Percentiles rank a stretch among this genome's conserved stretches.
phyloP scores from a whole-genome alignment of 495 filamentous ascomycete species.

The Aspergillus cavernicola region DNA sequence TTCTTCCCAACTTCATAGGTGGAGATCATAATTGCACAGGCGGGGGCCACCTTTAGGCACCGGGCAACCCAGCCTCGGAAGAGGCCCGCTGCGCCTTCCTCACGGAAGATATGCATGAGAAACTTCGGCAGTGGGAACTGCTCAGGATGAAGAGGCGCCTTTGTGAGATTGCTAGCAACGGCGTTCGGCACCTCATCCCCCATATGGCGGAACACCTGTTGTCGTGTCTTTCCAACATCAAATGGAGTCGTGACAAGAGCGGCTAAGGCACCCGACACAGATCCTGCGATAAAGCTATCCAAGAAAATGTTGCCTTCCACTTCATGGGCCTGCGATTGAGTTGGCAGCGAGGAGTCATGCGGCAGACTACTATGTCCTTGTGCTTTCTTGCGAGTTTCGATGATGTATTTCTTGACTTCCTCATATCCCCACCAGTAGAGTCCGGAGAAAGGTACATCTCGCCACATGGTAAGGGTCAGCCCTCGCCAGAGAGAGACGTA shows the following conservation, averaged over 20 bases:
- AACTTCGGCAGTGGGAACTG: slow-evolving; percentile 72
- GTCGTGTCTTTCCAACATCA: slow-evolving; percentile 94
- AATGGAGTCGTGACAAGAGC: slow-evolving; percentile 93
- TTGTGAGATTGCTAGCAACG: slow-evolving; percentile 7
- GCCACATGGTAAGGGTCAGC: slow-evolving; percentile 86
- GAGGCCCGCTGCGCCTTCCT: slow-evolving; percentile 75
- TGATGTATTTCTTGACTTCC: slow-evolving; percentile 62
- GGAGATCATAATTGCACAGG: slow-evolving; percentile 99
- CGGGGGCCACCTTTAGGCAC: slow-evolving; percentile 90
- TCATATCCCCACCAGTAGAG: slow-evolving; percentile 99
- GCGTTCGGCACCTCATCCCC: slow-evolving; percentile 35
- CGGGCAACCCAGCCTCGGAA: slow-evolving; percentile 89
- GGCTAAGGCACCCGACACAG: slow-evolving; percentile 74
- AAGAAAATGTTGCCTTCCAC: slow-evolving; percentile 60
- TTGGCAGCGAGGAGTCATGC: slow-evolving; percentile 21
- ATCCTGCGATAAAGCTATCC: slow-evolving; percentile 86
- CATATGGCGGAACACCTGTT: slow-evolving; percentile 68
- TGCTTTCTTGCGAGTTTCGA: slow-evolving; percentile 56
- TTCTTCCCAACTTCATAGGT: slow-evolving; percentile 95
- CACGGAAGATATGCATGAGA: slow-evolving; percentile 79
- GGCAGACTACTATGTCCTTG: slow-evolving; percentile 23
- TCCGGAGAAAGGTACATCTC: slow-evolving; percentile 94
- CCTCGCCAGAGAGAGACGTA: slow-evolving; percentile 90
- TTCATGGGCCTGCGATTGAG: slow-evolving; percentile 35
- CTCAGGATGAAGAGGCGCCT: slow-evolving; percentile 54